Evolutionary conservation across 169 alveolate genomes (phyloP).

Genomic region (Cryptosporidium sp.): DNA sequence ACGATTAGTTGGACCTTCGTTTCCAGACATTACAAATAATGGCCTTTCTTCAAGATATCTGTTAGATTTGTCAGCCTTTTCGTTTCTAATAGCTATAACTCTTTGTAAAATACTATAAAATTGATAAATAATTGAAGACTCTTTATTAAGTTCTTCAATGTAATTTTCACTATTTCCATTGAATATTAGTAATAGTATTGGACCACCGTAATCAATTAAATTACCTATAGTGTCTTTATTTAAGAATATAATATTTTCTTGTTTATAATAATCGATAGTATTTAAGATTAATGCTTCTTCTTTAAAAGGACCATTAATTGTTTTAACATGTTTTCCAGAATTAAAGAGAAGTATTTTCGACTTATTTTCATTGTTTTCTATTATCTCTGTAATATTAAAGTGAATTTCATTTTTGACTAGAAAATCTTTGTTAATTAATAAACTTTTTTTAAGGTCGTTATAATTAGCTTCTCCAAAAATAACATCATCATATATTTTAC

Average conservation of each 20-base stretch:
- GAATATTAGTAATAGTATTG: conserved; percentile 31
- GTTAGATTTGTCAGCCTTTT: conserved; percentile 5
- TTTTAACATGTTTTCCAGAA: conserved; percentile 27
- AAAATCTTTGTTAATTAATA: background rate
- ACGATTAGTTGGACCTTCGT: conserved; percentile 65
- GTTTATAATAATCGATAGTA: conserved; percentile 27
- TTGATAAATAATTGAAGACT: conserved; percentile 23
- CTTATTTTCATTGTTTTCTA: background rate
- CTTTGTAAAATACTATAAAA: conserved; percentile 31
- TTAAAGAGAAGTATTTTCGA: conserved; percentile 20
- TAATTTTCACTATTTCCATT: conserved; percentile 54
- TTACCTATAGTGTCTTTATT: conserved; percentile 56
- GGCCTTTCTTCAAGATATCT: background rate
- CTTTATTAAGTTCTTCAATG: conserved; percentile 20
- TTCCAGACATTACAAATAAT: conserved; percentile 59
- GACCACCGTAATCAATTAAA: conserved; percentile 4
- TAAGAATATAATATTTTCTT: conserved; percentile 32
- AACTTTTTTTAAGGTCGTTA: conserved; percentile 6
- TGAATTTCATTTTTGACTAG: background rate
- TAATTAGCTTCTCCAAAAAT: conserved; percentile 46
- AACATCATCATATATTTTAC: conserved; percentile 45
- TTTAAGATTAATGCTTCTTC: conserved; percentile 23
- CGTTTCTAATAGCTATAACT: conserved; percentile 39
- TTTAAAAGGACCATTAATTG: conserved; percentile 37
- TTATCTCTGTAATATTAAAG: conserved; percentile 13